Base-by-base conservation (phyloP, 2,329 filamentous ascomycete species). In the Xylaria sp. region DNA sequence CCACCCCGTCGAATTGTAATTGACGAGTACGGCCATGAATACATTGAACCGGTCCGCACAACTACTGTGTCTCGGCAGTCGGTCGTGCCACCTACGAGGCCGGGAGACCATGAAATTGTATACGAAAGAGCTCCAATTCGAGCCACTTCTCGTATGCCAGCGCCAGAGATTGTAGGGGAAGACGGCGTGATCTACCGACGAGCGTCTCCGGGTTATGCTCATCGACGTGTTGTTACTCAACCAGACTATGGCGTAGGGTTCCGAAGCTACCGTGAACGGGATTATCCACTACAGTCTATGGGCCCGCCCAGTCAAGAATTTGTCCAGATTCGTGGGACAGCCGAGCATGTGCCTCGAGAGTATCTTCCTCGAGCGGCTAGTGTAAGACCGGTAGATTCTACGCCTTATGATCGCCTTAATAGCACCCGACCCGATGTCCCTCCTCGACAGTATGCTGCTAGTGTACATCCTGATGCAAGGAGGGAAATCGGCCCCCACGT, bases 1-100 rank as follows among this genome's bases (percentile, higher is more conserved):
- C 82, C 85, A 17, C 79, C 85, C 46, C 80, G 88, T 57, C 87
- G 89, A 63, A 89, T 97, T 65, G 83, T 96, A 33, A 82, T 96
- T 56, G 93, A 97, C 76, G 87, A 91, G 64, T 91, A 88, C 75
- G 93, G 93, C 40, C 91, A 91, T 73, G 87, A 92, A 73, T 97
- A 93, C 77, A 75, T 83, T 62, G 85, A 88, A 68, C 84, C 86
- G 25, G 69, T 77, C 9, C 80, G 79, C 48, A 68, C 80, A 21
- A 65, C 80, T 17, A 65, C 73, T 31, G 59, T 79, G 27, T 69
- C 77, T 17, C 76, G 83, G 54, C 81, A 81, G 51, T 86, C 84
- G n/a, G 79, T 81, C 25, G 83, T 83, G 11, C 81, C 83, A 37
- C 76, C 79, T 15, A 57, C 67, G 48, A 68, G 71, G 60, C 72